Base-by-base conservation (phyloP, 495 filamentous ascomycete species). In the Lasiosphaeris hirsuta region DNA sequence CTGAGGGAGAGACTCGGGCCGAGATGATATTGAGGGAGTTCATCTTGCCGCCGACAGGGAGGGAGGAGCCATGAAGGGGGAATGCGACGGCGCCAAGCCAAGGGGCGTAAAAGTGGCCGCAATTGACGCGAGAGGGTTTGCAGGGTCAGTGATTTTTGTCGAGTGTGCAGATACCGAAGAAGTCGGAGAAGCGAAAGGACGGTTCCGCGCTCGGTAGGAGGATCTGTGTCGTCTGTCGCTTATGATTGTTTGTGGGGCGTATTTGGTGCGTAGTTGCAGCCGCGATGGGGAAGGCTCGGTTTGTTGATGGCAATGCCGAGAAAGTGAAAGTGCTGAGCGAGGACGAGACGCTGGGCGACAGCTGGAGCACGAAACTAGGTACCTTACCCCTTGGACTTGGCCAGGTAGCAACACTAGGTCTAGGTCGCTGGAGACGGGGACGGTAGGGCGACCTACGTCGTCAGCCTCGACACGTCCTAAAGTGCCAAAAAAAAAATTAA, bases 1-100 rank as follows among this genome's bases (percentile, higher is more conserved):
- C 69, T 44, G 80, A 68, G 58, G 80, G 81, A 61, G 81, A 82
- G 56, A 94, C 90, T 77, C 89, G 86, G 69, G 89, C 83, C 62
- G 90, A 95, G 71, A 98, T 81, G 72, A 96, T 89, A 74, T 96
- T 96, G 78, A 97, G 77, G 67, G 93, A 96, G 87, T 97, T 97
- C 93, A 98, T 98, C 77, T 86, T 92, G 64, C 53, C 55, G 59
- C 56, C 61, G 61, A 62, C 59, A 52, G 65, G 23, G 62, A 63
- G 70, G 59, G 56, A 30, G 23, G 23, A 59, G 66, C 70, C 68
- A 72, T 72, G 63, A 72, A 70, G 67, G 54, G 53, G 50, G 41
- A 35, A 57, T 63, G 65, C 63, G 65, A 64, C 50, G 30, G 54
- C 53, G 61, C 56, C 41, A 48, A 53, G 56, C 53, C 46, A 35